Conservation (phyloP, 306 rosid genomes). For the Crataegus laevigata region DNA sequence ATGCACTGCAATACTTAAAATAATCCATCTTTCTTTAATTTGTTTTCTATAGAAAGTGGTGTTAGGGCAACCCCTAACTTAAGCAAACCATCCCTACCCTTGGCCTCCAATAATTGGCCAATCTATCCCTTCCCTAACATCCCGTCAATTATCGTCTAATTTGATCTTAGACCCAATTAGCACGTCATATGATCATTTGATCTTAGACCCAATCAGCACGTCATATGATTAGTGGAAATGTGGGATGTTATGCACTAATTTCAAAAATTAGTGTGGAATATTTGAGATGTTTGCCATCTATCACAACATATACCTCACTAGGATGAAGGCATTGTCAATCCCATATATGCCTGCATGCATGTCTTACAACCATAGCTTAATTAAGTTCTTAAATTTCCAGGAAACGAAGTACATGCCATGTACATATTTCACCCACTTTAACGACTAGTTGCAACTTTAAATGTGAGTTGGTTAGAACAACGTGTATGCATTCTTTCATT, state of each 20-base stretch:
- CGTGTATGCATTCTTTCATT: neutral
- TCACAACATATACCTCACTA: neutral
- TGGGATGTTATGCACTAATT: conserved; percentile 1
- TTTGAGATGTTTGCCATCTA: neutral
- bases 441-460: neutral
- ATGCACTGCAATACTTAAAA: conserved; percentile 13
- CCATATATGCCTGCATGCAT: neutral
- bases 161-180: neutral
- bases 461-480: neutral
- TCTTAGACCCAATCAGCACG: neutral
- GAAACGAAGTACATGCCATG: neutral
- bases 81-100: conserved; percentile 24
- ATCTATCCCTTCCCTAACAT: conserved; percentile 1
- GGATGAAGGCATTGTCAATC: neutral
- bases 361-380: neutral
- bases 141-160: neutral
- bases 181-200: neutral
- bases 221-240: neutral
- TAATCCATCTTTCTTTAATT: conserved; percentile 18
- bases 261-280: neutral
- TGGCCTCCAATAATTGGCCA: conserved; percentile 36
- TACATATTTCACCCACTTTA: conserved; percentile 2
- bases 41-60: conserved; percentile 26
- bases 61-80: conserved; percentile 29
- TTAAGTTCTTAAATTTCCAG: neutral